Conservation (phyloP, 2,329 filamentous ascomycete genomes). For the Epichloe aotearoae region DNA sequence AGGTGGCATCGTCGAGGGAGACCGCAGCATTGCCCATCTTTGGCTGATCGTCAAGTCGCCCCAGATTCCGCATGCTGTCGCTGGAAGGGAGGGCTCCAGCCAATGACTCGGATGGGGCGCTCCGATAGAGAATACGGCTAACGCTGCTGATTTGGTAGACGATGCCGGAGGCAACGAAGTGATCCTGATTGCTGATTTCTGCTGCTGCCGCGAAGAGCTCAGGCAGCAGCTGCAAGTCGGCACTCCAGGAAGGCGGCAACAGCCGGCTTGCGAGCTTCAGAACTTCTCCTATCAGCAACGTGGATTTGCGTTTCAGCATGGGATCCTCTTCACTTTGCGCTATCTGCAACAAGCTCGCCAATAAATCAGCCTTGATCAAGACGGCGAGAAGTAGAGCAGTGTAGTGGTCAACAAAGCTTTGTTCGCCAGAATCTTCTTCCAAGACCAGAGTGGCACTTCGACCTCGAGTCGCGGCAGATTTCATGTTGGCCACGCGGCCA, state of each 20-base stretch:
- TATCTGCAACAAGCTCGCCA: constrained; percentile 47
- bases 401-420: constrained; percentile 88
- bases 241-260: constrained; percentile 69
- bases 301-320: constrained; percentile 73
- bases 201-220: constrained; percentile 69
- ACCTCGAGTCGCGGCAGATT: constrained; percentile 40
- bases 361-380: constrained; percentile 68
- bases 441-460: constrained; percentile 38
- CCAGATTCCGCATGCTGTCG: constrained; percentile 34
- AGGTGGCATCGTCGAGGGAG: constrained; percentile 44
- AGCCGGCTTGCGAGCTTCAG: constrained; percentile 80
- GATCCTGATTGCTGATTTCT: constrained; percentile 54
- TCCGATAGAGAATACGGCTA: constrained; percentile 80
- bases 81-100: constrained; percentile 29
- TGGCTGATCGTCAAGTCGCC: constrained; percentile 41
- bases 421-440: constrained; percentile 56
- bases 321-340: constrained; percentile 56
- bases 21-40: constrained; percentile 31
- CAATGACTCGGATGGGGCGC: constrained; percentile 37
- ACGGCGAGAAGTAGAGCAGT: constrained; percentile 78
- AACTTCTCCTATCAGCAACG: constrained; percentile 79
- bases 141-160: constrained; percentile 98
- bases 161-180: constrained; percentile 73
- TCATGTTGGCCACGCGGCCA: constrained; percentile 79
- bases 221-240: constrained; percentile 74